phyloP scores from a whole-genome alignment of 176 grass and related monocot species.

The Aegilops longissima region DNA sequence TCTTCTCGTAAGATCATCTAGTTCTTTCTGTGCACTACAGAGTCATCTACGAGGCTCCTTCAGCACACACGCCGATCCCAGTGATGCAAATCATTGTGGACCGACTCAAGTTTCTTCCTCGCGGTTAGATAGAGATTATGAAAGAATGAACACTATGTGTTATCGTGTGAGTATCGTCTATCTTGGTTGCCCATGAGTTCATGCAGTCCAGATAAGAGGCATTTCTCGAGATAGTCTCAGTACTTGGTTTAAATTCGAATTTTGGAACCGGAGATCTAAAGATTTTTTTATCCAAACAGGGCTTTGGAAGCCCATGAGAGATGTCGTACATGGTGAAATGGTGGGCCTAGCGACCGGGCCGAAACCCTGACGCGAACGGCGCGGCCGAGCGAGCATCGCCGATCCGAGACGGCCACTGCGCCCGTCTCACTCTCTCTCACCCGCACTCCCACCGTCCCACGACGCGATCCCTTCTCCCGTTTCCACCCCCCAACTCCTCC shows the following conservation, averaged over 20 bases:
- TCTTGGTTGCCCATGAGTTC: no score
- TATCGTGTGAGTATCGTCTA: no score
- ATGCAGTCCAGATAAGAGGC: no score
- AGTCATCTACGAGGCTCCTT: no score
- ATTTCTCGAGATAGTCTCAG: no score
- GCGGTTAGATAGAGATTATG: no score
- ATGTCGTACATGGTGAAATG: not conserved
- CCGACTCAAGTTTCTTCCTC: no score
- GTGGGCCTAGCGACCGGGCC: not conserved
- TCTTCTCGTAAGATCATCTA: no score
- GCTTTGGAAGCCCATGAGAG: not conserved
- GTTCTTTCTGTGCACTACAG: no score
- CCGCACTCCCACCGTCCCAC: not conserved
- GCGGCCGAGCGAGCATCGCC: not conserved
- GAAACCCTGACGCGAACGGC: not conserved
- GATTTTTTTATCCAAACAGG: not conserved
- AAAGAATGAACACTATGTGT: no score
- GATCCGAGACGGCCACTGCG: not conserved
- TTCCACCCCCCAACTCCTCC: constrained; percentile 9
- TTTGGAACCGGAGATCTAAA: not conserved
- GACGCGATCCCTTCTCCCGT: constrained; percentile 28
- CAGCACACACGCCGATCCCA: no score
- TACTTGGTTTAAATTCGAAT: not conserved
- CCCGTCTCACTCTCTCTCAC: not conserved
- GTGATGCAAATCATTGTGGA: no score